Conservation (phyloP, 495 filamentous ascomycete genomes). For the Xylaria sp. region DNA sequence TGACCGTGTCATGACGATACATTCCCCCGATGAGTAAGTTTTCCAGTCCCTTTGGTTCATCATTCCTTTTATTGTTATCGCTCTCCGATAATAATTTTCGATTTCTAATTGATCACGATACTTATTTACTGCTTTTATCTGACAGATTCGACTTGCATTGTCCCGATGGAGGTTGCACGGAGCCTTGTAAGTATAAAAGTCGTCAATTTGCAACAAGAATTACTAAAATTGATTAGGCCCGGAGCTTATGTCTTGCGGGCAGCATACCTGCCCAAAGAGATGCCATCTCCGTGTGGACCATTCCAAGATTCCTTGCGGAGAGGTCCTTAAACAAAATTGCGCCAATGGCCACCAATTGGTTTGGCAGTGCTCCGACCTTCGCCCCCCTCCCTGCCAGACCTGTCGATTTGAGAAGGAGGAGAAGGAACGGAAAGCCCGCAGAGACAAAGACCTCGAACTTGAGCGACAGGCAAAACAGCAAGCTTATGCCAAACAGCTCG, state of each 20-base stretch:
- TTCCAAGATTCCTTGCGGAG: constrained; percentile 64
- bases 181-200: constrained; percentile 54
- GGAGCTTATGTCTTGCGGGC: constrained; percentile 63
- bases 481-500: constrained; percentile 58
- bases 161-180: constrained; percentile 76
- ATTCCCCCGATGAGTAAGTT: constrained; percentile 49
- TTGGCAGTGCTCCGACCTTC: constrained; percentile 41
- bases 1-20: constrained; percentile 37
- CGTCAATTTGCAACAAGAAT: not conserved
- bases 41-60: no score
- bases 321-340: constrained; percentile 57
- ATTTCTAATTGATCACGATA: not conserved
- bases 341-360: constrained; percentile 56
- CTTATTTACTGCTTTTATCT: not conserved
- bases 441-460: constrained; percentile 62
- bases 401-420: constrained; percentile 61
- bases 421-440: constrained; percentile 49
- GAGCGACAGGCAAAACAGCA: constrained; percentile 57
- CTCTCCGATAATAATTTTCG: not conserved
- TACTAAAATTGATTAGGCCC: constrained; percentile 44
- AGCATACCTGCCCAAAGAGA: constrained; percentile 65
- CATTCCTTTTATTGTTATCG: not conserved
- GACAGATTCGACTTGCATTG: constrained; percentile 61
- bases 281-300: constrained; percentile 75
- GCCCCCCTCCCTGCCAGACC: constrained; percentile 47